Conservation (phyloP, 2,329 filamentous ascomycete species). For the Fusarium hainanense region DNA sequence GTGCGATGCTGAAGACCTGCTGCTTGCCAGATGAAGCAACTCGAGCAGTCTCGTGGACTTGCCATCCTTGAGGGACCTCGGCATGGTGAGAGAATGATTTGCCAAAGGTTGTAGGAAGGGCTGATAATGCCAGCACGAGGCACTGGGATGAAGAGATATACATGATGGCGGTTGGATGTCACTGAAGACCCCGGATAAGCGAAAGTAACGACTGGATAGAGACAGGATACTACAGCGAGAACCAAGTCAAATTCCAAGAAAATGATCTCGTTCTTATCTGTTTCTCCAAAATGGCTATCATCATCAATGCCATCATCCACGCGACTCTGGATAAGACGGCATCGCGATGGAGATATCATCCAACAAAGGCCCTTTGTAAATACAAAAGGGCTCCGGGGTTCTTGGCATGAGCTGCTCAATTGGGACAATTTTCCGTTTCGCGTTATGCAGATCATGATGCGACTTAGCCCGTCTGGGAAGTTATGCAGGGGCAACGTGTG, state of each 20-base stretch:
- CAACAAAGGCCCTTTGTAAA: slow-evolving; percentile 20
- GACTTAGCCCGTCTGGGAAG: slow-evolving; percentile 7
- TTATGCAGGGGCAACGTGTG: slow-evolving; percentile 12
- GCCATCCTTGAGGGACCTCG: slow-evolving; percentile 10
- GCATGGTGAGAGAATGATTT: slow-evolving; percentile 27
- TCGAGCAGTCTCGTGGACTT: not conserved
- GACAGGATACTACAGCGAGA: not conserved
- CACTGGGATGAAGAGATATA: slow-evolving; percentile 16
- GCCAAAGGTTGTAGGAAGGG: slow-evolving; percentile 1
- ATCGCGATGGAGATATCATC: slow-evolving; percentile 3
- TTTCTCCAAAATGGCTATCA: not conserved
- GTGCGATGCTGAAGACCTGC: slow-evolving; percentile 30
- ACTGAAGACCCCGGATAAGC: not conserved
- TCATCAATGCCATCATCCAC: not conserved
- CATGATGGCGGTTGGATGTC: slow-evolving; percentile 2
- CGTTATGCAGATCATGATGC: slow-evolving; percentile 15
- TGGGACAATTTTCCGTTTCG: slow-evolving; percentile 14
- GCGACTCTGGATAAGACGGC: slow-evolving; percentile 29
- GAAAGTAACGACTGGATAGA: not conserved
- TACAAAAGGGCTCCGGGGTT: slow-evolving; percentile 18
- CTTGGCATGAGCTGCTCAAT: slow-evolving; percentile 28
- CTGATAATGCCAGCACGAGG: slow-evolving; percentile 11
- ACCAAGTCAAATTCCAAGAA: not conserved
- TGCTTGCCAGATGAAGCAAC: slow-evolving; percentile 3
- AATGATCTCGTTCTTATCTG: slow-evolving; percentile 2